Base-by-base conservation (phyloP, 176 grass and related monocot genomes). In the Cocos nucifera region DNA sequence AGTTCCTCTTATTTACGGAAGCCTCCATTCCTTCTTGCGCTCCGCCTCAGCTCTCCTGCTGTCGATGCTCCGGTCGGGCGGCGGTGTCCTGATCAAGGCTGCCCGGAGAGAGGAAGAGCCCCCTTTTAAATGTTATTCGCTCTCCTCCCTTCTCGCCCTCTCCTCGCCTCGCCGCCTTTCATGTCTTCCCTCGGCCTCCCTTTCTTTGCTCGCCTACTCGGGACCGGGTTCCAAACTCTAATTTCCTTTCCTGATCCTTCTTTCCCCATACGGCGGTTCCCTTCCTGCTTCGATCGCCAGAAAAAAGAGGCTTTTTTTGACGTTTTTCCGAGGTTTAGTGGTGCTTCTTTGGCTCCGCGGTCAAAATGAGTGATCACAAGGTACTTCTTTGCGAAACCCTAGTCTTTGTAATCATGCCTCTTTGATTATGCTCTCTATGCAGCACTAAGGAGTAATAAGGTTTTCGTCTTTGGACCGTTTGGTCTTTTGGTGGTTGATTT, bases 111-210 rank as follows among this genome's bases (percentile, higher is more conserved):
- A 22, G 32, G 61, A 22, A 12, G 61, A 16, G 2, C 49, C 15
- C 10, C 61, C 49, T 44, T 14, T 23, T 16, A 49, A 27, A 63
- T 63, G 61, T 20, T 63, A 63, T 63, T 49, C 61, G 35, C 39
- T 10, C 39, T 63, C 49, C 20, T 44, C 3, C 15, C 22, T 1
- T 63, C 4, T 63, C 19, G 35, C 19, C 32, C 20, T 63, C n/a
- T 32, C 61, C 19, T 50, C 19, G 32, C 22, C 61, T 50, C 32
- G 17, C 32, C 20, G 17, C 35, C 35, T 63, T 63, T 49, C 35
- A 63, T 63, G 61, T 63, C 61, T 63, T 63, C 32, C 19, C 39
- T 22, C 35, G 9, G 61, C 61, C 14, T 63, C 18, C 15, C 61
- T 35, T 10, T 18, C 61, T 10, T 10, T 23, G 61, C 9, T 63